These are phyloP conservation scores for Pascua sp. DNA, from an alignment of 1,284 basidiomycete species.

Conservation along the genomic window DNA sequence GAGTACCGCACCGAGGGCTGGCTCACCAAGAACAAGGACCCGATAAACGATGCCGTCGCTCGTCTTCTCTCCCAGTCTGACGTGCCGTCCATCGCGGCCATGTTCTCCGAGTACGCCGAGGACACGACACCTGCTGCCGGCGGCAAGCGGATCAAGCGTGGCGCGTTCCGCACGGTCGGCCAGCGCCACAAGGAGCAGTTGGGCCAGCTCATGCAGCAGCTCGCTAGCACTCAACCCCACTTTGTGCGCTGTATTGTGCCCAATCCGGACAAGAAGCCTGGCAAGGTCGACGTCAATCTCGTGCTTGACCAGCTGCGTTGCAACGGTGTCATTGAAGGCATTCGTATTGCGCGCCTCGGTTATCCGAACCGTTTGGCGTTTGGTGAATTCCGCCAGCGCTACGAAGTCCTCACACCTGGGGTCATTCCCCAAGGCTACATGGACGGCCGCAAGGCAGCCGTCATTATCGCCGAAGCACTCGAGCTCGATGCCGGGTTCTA, in stretches of 20 bases:
- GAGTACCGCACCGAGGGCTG: slow-evolving; percentile 95
- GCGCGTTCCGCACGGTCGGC: slow-evolving; percentile 92
- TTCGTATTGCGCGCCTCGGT: slow-evolving; percentile 93
- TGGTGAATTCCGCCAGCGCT: slow-evolving; percentile 94
- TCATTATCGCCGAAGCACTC: slow-evolving; percentile 86
- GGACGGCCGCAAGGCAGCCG: slow-evolving; percentile 91
- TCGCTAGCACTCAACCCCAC: slow-evolving; percentile 93
- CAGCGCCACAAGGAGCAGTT: slow-evolving; percentile 98
- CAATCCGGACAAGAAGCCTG: slow-evolving; percentile 87
- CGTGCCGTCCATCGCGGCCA: slow-evolving; percentile 72
- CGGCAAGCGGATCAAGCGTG: slow-evolving; percentile 85
- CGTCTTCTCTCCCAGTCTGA: slow-evolving; percentile 80
- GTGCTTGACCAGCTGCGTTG: slow-evolving; percentile 96
- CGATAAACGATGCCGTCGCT: slow-evolving; percentile 93
- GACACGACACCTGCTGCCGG: slow-evolving; percentile 50
- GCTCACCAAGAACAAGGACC: slow-evolving; percentile 99
- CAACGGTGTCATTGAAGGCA: slow-evolving; percentile 98
- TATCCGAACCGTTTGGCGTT: slow-evolving; percentile 97
- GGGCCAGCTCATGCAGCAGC: slow-evolving; percentile 82
- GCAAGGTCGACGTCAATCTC: slow-evolving; percentile 86
- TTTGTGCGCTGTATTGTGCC: slow-evolving; percentile 99
- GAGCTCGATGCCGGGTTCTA: slow-evolving; percentile 81
- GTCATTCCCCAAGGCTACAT: slow-evolving; percentile 91
- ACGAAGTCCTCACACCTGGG: slow-evolving; percentile 91
- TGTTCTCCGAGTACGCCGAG: slow-evolving; percentile 80